phyloP scores from a whole-genome alignment of 805 yeast genomes.

The Pichia nakasei region DNA sequence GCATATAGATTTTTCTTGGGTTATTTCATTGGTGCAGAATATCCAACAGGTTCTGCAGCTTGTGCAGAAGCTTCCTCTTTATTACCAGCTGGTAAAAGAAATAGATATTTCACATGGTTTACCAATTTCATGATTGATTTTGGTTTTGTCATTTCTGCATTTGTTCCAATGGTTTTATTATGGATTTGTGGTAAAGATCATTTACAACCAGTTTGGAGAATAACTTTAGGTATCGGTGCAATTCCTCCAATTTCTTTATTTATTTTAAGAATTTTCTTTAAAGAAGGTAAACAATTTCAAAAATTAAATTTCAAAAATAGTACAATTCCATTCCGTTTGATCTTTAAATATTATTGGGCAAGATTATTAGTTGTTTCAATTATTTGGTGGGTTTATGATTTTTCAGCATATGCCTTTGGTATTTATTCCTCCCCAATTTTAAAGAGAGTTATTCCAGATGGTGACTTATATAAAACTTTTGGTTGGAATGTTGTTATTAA shows the following conservation, averaged over 20 bases:
- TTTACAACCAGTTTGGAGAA: conserved; percentile 83
- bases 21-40: conserved; percentile 89
- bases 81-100: conserved; percentile 74
- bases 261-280: conserved; percentile 64
- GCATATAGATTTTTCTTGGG: conserved; percentile 83
- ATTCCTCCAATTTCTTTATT: conserved; percentile 76
- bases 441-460: conserved; percentile 45
- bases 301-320: conserved; percentile 61
- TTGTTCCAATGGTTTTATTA: conserved; percentile 77
- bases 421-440: conserved; percentile 72
- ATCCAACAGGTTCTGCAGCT: conserved; percentile 89
- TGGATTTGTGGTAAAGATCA: conserved; percentile 72
- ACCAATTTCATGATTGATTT: conserved; percentile 81
- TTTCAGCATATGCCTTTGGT: conserved; percentile 81
- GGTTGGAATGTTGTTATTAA: conserved; percentile 92
- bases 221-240: conserved; percentile 84
- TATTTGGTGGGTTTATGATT: conserved; percentile 90
- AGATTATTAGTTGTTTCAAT: conserved; percentile 61
- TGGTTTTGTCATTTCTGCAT: conserved; percentile 77
- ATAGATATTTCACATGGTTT: conserved; percentile 83
- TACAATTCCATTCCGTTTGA: conserved; percentile 55
- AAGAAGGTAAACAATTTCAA: conserved; percentile 63
- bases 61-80: conserved; percentile 84
- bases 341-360: conserved; percentile 77
- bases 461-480: conserved; percentile 61